Evolutionary conservation across 805 yeast species (phyloP).

Genomic region (Yarrowia yakushimensis): DNA sequence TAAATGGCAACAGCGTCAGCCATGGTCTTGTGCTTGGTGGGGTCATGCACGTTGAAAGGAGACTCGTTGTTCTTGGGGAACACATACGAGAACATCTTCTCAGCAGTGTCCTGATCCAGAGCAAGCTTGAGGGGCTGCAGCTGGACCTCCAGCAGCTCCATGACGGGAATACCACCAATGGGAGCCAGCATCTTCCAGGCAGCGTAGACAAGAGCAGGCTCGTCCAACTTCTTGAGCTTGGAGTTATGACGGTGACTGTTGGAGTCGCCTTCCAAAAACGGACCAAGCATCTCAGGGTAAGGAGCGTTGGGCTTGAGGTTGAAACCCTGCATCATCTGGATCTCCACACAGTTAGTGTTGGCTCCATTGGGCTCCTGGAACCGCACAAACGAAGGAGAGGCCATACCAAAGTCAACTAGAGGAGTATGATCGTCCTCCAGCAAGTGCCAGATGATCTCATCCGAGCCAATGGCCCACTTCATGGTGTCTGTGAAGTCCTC

Average conservation of each 20-base stretch:
- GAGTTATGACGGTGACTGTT: constrained; percentile 29
- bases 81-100: constrained; percentile 59
- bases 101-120: constrained; percentile 68
- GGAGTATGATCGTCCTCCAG: constrained; percentile 58
- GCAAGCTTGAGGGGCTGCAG: constrained; percentile 67
- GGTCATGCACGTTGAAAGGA: constrained; percentile 31
- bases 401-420: constrained; percentile 66
- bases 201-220: constrained; percentile 43
- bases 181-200: constrained; percentile 80
- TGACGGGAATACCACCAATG: constrained; percentile 86
- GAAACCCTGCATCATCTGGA: constrained; percentile 64
- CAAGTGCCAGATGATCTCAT: constrained; percentile 68
- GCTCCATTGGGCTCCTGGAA: constrained; percentile 64
- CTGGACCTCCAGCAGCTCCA: constrained; percentile 58
- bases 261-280: constrained; percentile 39
- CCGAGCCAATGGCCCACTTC: constrained; percentile 58
- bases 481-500: constrained; percentile 36
- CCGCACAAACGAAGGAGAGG: constrained; percentile 57
- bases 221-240: constrained; percentile 28
- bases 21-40: constrained; percentile 27
- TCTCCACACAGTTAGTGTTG: constrained; percentile 55
- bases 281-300: constrained; percentile 69
- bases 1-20: constrained; percentile 27
- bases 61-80: constrained; percentile 51
- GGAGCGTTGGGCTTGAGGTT: constrained; percentile 55